These are phyloP conservation scores for Termitomyces eurrhizus DNA, from an alignment of 768 basidiomycete genomes.

Conservation along the genomic window DNA sequence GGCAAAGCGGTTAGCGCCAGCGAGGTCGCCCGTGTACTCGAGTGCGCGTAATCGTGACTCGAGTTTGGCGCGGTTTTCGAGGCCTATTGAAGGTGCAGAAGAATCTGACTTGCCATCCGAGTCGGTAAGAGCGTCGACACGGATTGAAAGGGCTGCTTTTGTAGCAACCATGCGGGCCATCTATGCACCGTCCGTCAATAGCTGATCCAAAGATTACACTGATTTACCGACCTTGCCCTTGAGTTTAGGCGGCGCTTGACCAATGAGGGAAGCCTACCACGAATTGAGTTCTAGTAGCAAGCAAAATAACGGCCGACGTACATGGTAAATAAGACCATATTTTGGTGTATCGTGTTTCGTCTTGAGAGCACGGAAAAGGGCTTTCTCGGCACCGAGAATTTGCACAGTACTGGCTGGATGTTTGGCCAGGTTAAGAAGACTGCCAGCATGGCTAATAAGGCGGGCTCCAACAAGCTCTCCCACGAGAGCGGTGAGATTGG, in stretches of 20 bases:
- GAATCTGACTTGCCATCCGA: constrained; percentile 85
- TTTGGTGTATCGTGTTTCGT: constrained; percentile 99
- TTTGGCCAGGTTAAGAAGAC: constrained; percentile 91
- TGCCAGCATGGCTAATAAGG: constrained; percentile 93
- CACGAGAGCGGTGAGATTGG: constrained; percentile 89
- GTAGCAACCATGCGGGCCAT: constrained; percentile 99
- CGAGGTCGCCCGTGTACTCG: constrained; percentile 76
- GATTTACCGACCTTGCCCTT: constrained; percentile 77
- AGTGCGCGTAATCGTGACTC: constrained; percentile 90
- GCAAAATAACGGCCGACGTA: constrained; percentile 28
- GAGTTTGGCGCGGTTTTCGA: constrained; percentile 92
- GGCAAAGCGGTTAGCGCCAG: constrained; percentile 64
- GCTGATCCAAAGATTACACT: not conserved
- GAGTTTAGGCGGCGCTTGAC: constrained; percentile 95
- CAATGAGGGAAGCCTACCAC: constrained; percentile 83
- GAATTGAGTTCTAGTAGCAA: constrained; percentile 10
- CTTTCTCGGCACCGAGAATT: constrained; percentile 98
- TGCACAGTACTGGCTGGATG: constrained; percentile 98
- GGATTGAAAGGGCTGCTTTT: constrained; percentile 94
- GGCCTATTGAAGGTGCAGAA: constrained; percentile 79
- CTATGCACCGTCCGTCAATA: constrained; percentile 28
- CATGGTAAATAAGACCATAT: constrained; percentile 99
- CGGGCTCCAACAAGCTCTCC: constrained; percentile 93
- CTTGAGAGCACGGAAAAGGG: constrained; percentile 95
- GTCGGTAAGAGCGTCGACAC: constrained; percentile 95